These are phyloP conservation scores for Xylaria sp. DNA, from an alignment of 495 filamentous ascomycete genomes.

Conservation along the genomic window DNA sequence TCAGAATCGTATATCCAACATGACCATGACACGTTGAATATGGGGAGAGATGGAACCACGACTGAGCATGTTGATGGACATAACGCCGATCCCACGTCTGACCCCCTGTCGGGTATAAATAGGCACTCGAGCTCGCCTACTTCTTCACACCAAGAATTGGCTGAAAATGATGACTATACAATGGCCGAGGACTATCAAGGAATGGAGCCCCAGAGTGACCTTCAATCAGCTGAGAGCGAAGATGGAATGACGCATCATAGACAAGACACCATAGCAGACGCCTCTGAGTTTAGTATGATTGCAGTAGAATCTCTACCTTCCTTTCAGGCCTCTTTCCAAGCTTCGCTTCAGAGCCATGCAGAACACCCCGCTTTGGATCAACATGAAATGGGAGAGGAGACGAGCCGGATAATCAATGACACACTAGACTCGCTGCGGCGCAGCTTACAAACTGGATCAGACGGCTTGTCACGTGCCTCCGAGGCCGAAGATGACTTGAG, in stretches of 20 bases:
- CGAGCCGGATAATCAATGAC: constrained; percentile 52
- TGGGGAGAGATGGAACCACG: neutral
- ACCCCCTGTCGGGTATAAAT: constrained; percentile 8
- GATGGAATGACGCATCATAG: constrained; percentile 26
- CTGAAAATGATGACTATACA: constrained; percentile 27
- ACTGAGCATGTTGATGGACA: neutral
- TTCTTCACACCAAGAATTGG: constrained; percentile 27
- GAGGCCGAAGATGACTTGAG: constrained; percentile 9
- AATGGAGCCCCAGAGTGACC: constrained; percentile 40
- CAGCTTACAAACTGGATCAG: constrained; percentile 37
- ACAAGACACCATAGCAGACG: constrained; percentile 52
- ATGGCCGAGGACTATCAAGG: constrained; percentile 33
- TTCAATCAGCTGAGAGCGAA: constrained; percentile 32
- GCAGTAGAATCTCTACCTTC: constrained; percentile 52
- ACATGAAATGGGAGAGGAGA: constrained; percentile 51
- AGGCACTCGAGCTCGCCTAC: constrained; percentile 22
- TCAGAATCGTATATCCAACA: neutral
- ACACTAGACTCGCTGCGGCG: constrained; percentile 51
- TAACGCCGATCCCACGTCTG: neutral
- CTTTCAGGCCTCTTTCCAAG: constrained; percentile 43
- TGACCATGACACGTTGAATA: neutral
- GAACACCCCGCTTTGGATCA: constrained; percentile 32
- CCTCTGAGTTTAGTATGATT: constrained; percentile 60
- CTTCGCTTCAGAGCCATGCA: constrained; percentile 42
- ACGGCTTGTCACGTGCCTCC: constrained; percentile 4